Evolutionary conservation across 129 eudicot genomes (phyloP), one percentile per base, ranked within the genome.

Genomic region (Arctium lappa): DNA sequence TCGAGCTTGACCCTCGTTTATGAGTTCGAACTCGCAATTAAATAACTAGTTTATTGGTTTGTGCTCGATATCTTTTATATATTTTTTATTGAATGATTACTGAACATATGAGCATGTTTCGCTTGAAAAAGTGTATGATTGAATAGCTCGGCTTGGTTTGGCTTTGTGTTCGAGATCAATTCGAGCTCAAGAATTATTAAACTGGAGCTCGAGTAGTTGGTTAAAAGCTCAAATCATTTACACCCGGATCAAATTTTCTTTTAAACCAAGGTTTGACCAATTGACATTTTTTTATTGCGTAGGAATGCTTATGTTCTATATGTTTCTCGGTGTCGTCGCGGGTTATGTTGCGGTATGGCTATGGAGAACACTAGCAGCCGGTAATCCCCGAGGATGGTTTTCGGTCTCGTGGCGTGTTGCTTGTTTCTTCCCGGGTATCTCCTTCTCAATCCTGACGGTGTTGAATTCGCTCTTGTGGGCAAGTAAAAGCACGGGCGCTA

Each of bases 271-370:
- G 7, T 46, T 46, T 13, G 4, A 13, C 18, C 63, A 16, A 2
- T 2, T 7, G n/a, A 2, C 12, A 3, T 30, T 8, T 46, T 68
- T 33, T 1, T 33, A 33, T 33, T 60, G 44, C 62, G 77, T 16
- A 72, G 88, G 88, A 4, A 86, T 85, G 88, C 82, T 86, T 32
- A 40, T 86, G 78, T 81, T 86, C 79, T 86, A 86, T 65, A 50
- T 81, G 62, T 63, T 81, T 15, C 48, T 86, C 4, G 88, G 88
- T 4, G 38, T 77, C 10, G 30, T 77, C 16, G 86, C 86, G 11
- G 85, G 88, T 76, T 85, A 80, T 31, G 81, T 76, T 37, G 82
- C 82, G 33, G 88, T 85, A 12, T 77, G 86, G 83, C 80, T 86
- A 69, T 72, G 71, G 63, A 81, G 79, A 56, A 86, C 88, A 29